These are phyloP conservation scores for Dissoconium aciculare DNA, from an alignment of 2,329 filamentous ascomycete genomes.

Conservation along the genomic window DNA sequence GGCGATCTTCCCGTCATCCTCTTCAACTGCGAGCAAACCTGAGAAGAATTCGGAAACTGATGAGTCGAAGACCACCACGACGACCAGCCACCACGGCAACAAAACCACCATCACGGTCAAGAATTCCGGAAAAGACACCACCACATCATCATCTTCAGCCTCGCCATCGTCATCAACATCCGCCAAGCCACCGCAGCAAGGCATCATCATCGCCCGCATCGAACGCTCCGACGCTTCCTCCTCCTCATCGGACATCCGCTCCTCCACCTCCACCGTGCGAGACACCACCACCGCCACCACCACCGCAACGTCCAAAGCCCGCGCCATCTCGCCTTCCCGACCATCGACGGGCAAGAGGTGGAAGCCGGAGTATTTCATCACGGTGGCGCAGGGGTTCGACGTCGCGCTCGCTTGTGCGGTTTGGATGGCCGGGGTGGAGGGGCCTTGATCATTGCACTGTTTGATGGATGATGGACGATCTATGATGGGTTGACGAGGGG, in stretches of 20 bases:
- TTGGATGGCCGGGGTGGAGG: conserved; percentile 23
- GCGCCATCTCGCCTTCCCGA: background rate
- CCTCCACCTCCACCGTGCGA: background rate
- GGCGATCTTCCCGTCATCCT: too few relatives aligned
- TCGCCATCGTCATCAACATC: background rate
- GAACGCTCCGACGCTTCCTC: background rate
- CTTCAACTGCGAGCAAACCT: too few relatives aligned
- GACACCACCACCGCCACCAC: background rate
- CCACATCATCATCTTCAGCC: too few relatives aligned
- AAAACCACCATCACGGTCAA: too few relatives aligned
- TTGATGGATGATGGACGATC: too few relatives aligned
- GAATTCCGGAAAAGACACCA: too few relatives aligned
- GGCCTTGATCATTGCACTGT: too few relatives aligned
- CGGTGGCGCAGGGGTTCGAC: background rate
- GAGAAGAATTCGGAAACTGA: too few relatives aligned
- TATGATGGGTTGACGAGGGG: too few relatives aligned
- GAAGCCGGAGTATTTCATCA: background rate
- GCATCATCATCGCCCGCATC: background rate
- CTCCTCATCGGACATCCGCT: background rate
- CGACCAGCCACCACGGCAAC: too few relatives aligned
- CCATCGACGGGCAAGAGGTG: background rate
- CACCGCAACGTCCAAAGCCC: background rate
- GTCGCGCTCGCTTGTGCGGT: conserved; percentile 7
- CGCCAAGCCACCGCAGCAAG: background rate
- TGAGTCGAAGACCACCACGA: too few relatives aligned